phyloP scores from a whole-genome alignment of 2,329 filamentous ascomycete species.

The Dactylellina leptospora region DNA sequence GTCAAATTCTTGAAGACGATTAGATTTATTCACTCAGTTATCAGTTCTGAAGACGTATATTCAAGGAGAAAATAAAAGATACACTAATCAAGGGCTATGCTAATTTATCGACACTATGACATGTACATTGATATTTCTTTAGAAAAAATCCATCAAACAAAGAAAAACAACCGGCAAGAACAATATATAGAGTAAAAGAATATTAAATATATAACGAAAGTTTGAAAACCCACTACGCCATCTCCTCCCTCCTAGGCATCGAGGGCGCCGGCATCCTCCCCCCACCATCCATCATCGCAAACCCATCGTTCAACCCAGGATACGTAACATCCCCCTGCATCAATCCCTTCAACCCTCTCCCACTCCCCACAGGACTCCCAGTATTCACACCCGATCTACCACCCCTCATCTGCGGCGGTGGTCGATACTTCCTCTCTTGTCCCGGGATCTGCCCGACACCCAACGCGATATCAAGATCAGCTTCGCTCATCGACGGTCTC shows the following conservation, averaged over 20 bases:
- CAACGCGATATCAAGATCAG: constrained; percentile 46
- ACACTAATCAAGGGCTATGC: constrained; percentile 31
- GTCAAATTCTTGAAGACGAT: not conserved
- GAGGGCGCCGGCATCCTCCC: constrained; percentile 45
- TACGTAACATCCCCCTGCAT: constrained; percentile 30
- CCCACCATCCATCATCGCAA: constrained; percentile 43
- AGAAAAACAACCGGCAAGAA: not conserved
- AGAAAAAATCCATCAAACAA: constrained; percentile 11
- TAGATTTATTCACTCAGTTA: no score
- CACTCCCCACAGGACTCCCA: constrained; percentile 5
- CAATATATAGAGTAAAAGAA: not conserved
- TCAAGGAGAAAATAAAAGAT: no score
- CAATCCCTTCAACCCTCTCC: constrained; percentile 33
- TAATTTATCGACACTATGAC: constrained; percentile 19
- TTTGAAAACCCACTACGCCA: no score
- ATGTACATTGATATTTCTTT: constrained; percentile 14
- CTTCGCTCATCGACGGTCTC: constrained; percentile 41
- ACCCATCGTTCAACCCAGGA: constrained; percentile 46
- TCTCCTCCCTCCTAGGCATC: constrained; percentile 45
- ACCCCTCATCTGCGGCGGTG: constrained; percentile 49
- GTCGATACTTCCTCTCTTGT: constrained; percentile 43
- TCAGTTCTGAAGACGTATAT: no score
- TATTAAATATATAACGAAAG: constrained; percentile 1
- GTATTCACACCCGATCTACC: constrained; percentile 11
- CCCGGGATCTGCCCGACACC: constrained; percentile 47